A percentile compares a stretch with the other conserved stretches of the same genome.
These are phyloP conservation scores for Dendrostoma leiphaemia DNA, from an alignment of 2,329 filamentous ascomycete genomes.

Conservation along the genomic window DNA sequence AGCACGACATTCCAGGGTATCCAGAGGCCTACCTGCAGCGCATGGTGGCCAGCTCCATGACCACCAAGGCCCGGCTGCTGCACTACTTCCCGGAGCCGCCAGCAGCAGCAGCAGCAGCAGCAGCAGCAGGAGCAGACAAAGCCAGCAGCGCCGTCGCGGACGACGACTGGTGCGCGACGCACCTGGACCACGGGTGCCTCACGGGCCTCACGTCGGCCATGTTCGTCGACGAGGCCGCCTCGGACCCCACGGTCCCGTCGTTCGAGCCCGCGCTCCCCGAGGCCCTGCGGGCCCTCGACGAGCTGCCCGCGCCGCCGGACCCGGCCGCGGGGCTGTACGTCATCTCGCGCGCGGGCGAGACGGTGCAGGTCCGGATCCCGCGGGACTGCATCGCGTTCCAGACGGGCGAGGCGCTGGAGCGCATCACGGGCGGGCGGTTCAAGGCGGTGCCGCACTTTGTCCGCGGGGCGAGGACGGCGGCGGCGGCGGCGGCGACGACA, in stretches of 20 bases:
- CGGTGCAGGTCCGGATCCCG: conserved; percentile 90
- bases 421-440: conserved; percentile 88
- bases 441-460: conserved; percentile 97
- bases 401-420: conserved; percentile 86
- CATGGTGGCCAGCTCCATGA: conserved; percentile 80
- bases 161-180: conserved; percentile 90
- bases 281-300: conserved; percentile 54
- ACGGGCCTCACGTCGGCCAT: conserved; percentile 93
- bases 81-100: conserved; percentile 80
- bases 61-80: conserved; percentile 85
- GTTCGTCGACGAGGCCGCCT: conserved; percentile 77
- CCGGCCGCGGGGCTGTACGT: conserved; percentile 90
- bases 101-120: conserved; percentile 23
- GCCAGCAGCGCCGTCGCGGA: conserved; percentile 38
- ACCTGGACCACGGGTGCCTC: conserved; percentile 88
- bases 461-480: conserved; percentile 60
- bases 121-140: too few relatives aligned
- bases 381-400: conserved; percentile 92
- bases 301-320: conserved; percentile 76
- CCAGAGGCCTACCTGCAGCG: conserved; percentile 76
- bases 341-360: conserved; percentile 75
- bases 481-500: conserved; percentile 29
- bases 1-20: conserved; percentile 75
- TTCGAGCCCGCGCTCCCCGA: conserved; percentile 34
- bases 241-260: conserved; percentile 28